Base-by-base conservation (phyloP, 768 basidiomycete genomes). In the Austroboletus eburneus region DNA sequence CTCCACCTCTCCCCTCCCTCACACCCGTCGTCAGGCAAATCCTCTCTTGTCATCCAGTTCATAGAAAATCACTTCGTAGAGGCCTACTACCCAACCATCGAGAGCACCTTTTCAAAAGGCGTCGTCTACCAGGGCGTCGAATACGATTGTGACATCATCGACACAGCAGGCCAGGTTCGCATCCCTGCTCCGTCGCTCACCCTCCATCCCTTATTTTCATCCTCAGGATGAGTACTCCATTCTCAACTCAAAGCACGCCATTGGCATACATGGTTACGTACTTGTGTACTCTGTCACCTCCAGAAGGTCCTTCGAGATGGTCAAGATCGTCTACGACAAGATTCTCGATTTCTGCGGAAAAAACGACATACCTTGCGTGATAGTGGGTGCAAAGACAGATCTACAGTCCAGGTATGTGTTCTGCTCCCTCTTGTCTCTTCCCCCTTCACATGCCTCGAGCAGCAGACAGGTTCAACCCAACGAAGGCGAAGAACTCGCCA, bases 71-170 rank as follows among this genome's bases (percentile, higher is more conserved):
- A 87, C 58, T 98, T 96, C 62, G 78, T 86, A 65, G 93, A 95
- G 50, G 76, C 85, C 8, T 97, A 97, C 73, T 93, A 91, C 71
- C 95, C 95, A 32, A 97, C 93, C 42, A 95, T 95, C 62, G 94
- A 97, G 69, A 81, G 77, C 56, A 91, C 87, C 12, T 87, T 85
- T 66, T 76, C 82, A 42, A 96, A 95, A 76, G 83, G 76, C 49
- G 82, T 98, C 60, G 79, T 77, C 48, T 86, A 88, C 72, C 90
- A 89, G 46, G 94, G 93, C 41, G 76, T 85, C 25, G 91, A 94
- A 60, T 98, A 93, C 61, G 86, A 92, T 50, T 94, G 93, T 70
- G 92, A 95, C 69, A 94, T 98, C 71, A 91, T 97, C 58, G 95
- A 98, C 67, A 95, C 92, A 53, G 95, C 95, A 42, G 95, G 95